These are phyloP conservation scores for Pichia sp. DNA, from an alignment of 1,139 yeast species.

Conservation along the genomic window DNA sequence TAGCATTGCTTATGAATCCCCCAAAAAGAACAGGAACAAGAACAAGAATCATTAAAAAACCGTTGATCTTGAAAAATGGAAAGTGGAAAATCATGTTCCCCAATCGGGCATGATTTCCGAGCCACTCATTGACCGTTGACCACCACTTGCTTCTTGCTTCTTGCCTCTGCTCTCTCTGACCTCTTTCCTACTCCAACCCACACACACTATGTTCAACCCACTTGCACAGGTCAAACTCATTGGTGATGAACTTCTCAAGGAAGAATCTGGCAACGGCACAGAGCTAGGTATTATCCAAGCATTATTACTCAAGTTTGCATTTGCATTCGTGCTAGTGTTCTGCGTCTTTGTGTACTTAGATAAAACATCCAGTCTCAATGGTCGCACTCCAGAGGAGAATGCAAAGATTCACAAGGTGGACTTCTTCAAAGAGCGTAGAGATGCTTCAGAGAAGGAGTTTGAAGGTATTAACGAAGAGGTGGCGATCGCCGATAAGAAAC, in stretches of 20 bases:
- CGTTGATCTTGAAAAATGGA: too few relatives aligned
- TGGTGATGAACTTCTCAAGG: constrained; percentile 10
- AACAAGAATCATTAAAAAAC: too few relatives aligned
- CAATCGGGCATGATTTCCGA: too few relatives aligned
- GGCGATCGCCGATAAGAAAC: too few relatives aligned
- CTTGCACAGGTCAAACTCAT: constrained; percentile 14
- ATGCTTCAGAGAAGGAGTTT: background rate
- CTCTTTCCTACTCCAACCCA: too few relatives aligned
- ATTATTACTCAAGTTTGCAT: constrained; percentile 18
- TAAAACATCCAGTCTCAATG: constrained; percentile 17
- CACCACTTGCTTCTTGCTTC: too few relatives aligned
- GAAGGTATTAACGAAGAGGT: background rate
- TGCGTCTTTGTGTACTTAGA: constrained; percentile 19
- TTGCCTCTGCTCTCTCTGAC: too few relatives aligned
- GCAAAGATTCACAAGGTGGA: constrained; percentile 3
- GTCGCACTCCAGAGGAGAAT: constrained; percentile 18
- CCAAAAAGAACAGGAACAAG: too few relatives aligned
- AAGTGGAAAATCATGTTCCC: too few relatives aligned
- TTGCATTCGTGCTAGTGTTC: constrained; percentile 19
- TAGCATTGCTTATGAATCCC: too few relatives aligned
- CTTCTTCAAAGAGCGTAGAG: constrained; percentile 1
- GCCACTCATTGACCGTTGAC: too few relatives aligned
- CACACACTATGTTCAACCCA: constrained; percentile 18
- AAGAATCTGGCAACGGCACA: constrained; percentile 2
- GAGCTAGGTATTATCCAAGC: constrained; percentile 14